phyloP scores from a whole-genome alignment of 768 basidiomycete species.

The Cystofilobasidium ferigula region DNA sequence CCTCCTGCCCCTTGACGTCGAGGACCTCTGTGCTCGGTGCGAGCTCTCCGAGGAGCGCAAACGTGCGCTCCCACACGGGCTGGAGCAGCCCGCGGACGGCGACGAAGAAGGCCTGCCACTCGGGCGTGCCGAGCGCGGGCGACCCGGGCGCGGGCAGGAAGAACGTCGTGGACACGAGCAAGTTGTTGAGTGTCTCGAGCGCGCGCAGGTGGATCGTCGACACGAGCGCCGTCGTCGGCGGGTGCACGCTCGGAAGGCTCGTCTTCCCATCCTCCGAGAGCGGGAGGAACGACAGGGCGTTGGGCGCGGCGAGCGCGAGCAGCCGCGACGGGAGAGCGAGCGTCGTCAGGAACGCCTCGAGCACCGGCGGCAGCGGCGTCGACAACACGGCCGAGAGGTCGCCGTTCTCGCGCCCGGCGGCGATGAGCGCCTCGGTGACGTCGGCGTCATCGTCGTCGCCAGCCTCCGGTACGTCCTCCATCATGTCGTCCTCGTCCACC shows the following conservation, averaged over 20 bases:
- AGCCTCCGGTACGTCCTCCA: constrained; percentile 20
- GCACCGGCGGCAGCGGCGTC: constrained; percentile 26
- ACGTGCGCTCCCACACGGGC: constrained; percentile 40
- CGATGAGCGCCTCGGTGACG: constrained; percentile 41
- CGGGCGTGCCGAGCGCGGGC: constrained; percentile 42
- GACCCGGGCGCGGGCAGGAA: constrained; percentile 37
- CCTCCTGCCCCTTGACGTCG: constrained; percentile 43
- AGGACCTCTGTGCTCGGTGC: constrained; percentile 31
- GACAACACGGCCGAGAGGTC: constrained; percentile 28
- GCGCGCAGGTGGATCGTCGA: constrained; percentile 73
- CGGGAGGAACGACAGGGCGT: constrained; percentile 70
- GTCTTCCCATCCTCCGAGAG: constrained; percentile 35
- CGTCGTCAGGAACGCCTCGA: constrained; percentile 46
- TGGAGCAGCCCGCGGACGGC: constrained; percentile 32
- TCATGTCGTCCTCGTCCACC: constrained; percentile 31
- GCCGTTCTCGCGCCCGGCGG: constrained; percentile 40
- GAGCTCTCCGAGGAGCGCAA: constrained; percentile 34
- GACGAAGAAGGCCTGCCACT: constrained; percentile 38
- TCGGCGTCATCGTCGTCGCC: constrained; percentile 40
- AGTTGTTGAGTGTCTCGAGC: constrained; percentile 80
- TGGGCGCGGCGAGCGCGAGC: constrained; percentile 59
- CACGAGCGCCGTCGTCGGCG: constrained; percentile 77
- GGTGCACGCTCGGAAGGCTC: constrained; percentile 55
- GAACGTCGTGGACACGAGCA: constrained; percentile 62
- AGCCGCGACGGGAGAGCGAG: constrained; percentile 54